These are phyloP conservation scores for Exophiala dermatitidis DNA, from an alignment of 2,329 filamentous ascomycete species.

Conservation along the genomic window DNA sequence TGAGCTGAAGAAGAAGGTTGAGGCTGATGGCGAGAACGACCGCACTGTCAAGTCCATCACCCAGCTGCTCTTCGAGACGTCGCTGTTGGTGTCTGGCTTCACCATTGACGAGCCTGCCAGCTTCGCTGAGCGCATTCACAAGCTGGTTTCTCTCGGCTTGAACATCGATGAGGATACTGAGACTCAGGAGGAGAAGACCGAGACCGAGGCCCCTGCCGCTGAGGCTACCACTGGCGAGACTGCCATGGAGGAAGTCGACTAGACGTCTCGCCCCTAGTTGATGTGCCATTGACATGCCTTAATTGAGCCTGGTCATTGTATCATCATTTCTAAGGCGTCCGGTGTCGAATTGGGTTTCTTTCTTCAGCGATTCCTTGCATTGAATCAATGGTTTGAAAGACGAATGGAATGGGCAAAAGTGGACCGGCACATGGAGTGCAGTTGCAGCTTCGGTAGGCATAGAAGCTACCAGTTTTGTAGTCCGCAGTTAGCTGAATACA, in stretches of 20 bases:
- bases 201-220: constrained; percentile 50
- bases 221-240: constrained; percentile 66
- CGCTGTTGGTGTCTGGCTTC: constrained; percentile 96
- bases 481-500: constrained; percentile 8
- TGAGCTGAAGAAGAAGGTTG: constrained; percentile 99
- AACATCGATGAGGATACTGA: constrained; percentile 95
- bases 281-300: constrained; percentile 17
- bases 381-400: constrained; percentile 21
- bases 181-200: constrained; percentile 52
- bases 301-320: constrained; percentile 14
- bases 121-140: constrained; percentile 99
- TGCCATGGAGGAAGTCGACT: constrained; percentile 99
- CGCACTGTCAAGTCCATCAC: constrained; percentile 99
- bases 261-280: constrained; percentile 38
- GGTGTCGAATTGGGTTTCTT: constrained; percentile 15
- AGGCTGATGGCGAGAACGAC: constrained; percentile 95
- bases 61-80: constrained; percentile 97
- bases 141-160: constrained; percentile 94
- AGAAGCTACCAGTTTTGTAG: constrained; percentile 6
- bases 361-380: constrained; percentile 23
- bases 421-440: not conserved
- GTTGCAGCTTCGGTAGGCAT: not conserved
- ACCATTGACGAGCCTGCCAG: constrained; percentile 97
- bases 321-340: constrained; percentile 13
- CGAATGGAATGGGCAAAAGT: constrained; percentile 5